These are phyloP conservation scores for Daedaleopsis nitida DNA, from an alignment of 768 basidiomycete genomes.

Conservation along the genomic window DNA sequence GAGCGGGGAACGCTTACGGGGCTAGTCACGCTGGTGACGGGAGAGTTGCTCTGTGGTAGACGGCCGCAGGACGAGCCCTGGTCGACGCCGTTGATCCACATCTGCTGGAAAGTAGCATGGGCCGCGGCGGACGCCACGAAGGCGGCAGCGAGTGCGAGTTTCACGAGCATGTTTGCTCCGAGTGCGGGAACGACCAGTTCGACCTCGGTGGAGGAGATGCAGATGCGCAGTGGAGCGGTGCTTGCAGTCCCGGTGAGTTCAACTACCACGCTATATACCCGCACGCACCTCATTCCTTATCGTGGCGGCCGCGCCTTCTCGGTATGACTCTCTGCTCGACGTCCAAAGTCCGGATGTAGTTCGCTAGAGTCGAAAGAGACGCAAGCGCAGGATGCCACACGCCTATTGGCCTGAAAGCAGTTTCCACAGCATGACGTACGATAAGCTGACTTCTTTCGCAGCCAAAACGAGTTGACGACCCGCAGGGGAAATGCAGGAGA, in stretches of 20 bases:
- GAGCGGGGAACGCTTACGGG: slow-evolving; percentile 29
- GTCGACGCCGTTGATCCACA: slow-evolving; percentile 55
- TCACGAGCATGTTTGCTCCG: slow-evolving; percentile 32
- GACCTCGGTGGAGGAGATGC: background rate
- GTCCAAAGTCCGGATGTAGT: slow-evolving; percentile 11
- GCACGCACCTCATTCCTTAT: background rate
- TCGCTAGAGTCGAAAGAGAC: slow-evolving; percentile 8
- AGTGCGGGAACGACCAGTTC: background rate
- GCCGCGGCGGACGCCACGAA: slow-evolving; percentile 44
- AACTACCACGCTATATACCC: background rate
- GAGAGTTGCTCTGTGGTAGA: slow-evolving; percentile 44
- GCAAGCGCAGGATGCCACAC: slow-evolving; percentile 4
- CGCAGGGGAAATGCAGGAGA: slow-evolving; percentile 2
- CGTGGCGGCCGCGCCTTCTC: background rate
- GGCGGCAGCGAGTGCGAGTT: slow-evolving; percentile 34
- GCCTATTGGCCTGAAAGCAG: background rate
- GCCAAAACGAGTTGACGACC: background rate
- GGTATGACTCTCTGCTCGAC: background rate
- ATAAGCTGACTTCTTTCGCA: slow-evolving; percentile 19
- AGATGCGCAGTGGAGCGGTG: background rate
- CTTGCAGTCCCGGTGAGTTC: slow-evolving; percentile 1
- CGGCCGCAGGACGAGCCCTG: slow-evolving; percentile 50
- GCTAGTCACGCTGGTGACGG: slow-evolving; percentile 44
- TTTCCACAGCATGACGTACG: slow-evolving; percentile 9
- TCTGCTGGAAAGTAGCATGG: slow-evolving; percentile 55